phyloP scores from a whole-genome alignment of 2,329 filamentous ascomycete genomes.

The Claviceps humidiphila region DNA sequence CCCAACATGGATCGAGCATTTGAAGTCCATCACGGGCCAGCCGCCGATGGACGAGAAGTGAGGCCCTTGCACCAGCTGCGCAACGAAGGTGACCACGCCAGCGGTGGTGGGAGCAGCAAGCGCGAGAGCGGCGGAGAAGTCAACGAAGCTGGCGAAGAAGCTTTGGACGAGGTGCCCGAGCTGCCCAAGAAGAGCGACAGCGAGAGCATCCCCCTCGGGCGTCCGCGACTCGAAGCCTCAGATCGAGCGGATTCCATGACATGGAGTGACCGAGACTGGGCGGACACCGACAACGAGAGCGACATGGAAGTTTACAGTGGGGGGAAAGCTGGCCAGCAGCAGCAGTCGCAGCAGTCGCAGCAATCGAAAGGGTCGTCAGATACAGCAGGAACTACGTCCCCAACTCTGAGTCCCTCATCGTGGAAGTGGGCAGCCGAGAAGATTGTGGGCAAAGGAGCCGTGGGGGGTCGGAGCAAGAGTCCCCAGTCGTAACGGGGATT shows the following conservation, averaged over 20 bases:
- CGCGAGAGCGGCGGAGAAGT: slow-evolving; percentile 11
- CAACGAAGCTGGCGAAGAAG: slow-evolving; percentile 18
- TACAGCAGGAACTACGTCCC: slow-evolving; percentile 4
- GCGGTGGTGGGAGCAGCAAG: too few species aligned
- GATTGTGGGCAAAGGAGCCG: slow-evolving; percentile 32
- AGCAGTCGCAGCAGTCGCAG: background rate
- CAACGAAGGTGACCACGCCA: slow-evolving; percentile 10
- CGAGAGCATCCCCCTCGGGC: slow-evolving; percentile 9
- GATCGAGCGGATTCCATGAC: slow-evolving; percentile 38
- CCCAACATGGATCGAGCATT: slow-evolving; percentile 56
- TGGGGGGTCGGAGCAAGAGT: slow-evolving; percentile 17
- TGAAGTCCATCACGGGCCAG: slow-evolving; percentile 40
- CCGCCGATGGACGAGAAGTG: slow-evolving; percentile 53
- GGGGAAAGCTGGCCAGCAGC: slow-evolving; percentile 7
- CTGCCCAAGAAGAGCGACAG: slow-evolving; percentile 21
- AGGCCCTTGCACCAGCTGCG: slow-evolving; percentile 16
- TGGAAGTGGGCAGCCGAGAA: slow-evolving; percentile 42
- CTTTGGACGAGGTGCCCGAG: slow-evolving; percentile 32
- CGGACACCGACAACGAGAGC: slow-evolving; percentile 37
- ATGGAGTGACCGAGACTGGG: slow-evolving; percentile 56
- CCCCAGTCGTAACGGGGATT: slow-evolving; percentile 3
- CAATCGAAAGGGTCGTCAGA: slow-evolving; percentile 5
- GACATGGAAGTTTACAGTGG: slow-evolving; percentile 16
- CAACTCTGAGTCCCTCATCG: slow-evolving; percentile 13
- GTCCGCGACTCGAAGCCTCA: slow-evolving; percentile 6